A percentile compares a stretch with the other conserved stretches of the same genome.
These are phyloP conservation scores for Nicotiana paniculata DNA, from an alignment of 257 asterid species.

Conservation along the genomic window DNA sequence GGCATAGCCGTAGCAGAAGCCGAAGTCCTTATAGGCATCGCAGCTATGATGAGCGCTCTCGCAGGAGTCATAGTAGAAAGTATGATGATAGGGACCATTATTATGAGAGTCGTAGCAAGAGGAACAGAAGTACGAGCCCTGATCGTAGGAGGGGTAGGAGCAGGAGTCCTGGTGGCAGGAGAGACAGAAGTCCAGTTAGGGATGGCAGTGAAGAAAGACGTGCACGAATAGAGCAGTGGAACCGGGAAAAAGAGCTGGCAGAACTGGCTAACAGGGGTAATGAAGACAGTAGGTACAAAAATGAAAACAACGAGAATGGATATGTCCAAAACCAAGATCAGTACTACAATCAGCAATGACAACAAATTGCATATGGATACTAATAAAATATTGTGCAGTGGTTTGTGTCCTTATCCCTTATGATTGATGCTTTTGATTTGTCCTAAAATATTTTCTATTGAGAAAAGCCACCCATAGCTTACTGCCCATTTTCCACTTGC, in stretches of 20 bases:
- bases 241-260: slow-evolving; percentile 78
- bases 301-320: slow-evolving; percentile 25
- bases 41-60: slow-evolving; percentile 76
- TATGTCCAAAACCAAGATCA: slow-evolving; percentile 26
- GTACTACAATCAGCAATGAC: slow-evolving; percentile 18
- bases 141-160: slow-evolving; percentile 54
- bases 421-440: not conserved
- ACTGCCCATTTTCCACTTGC: slow-evolving; percentile 96
- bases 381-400: slow-evolving; percentile 26
- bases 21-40: slow-evolving; percentile 87
- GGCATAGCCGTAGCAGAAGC: slow-evolving; percentile 50
- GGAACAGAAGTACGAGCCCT: slow-evolving; percentile 59
- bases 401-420: slow-evolving; percentile 42
- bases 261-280: slow-evolving; percentile 33
- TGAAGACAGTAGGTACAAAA: slow-evolving; percentile 20
- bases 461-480: slow-evolving; percentile 36
- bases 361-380: slow-evolving; percentile 40
- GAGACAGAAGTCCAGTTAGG: slow-evolving; percentile 70
- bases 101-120: slow-evolving; percentile 70
- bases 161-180: slow-evolving; percentile 69
- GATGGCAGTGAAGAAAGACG: slow-evolving; percentile 98
- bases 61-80: slow-evolving; percentile 71
- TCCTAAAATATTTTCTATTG: not conserved
- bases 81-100: slow-evolving; percentile 57
- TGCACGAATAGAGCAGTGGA: slow-evolving; percentile 95